These are phyloP conservation scores for Moringa oleifera DNA, from an alignment of 345 rosid species.

Conservation along the genomic window DNA sequence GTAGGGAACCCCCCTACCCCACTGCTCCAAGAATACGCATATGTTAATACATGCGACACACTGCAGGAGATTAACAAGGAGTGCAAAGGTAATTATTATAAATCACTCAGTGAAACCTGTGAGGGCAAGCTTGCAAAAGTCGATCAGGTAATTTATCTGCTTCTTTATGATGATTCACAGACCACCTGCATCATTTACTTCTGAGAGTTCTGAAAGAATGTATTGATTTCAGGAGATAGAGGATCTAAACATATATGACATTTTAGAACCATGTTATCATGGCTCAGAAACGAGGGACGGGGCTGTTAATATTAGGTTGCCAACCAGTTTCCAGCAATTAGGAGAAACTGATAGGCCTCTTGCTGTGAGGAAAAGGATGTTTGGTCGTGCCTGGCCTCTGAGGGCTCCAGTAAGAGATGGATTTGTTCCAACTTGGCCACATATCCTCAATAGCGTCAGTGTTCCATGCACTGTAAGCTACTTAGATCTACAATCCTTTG, in stretches of 20 bases:
- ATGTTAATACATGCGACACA: slow-evolving; percentile 9
- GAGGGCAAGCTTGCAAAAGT: slow-evolving; percentile 40
- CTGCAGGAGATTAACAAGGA: slow-evolving; percentile 53
- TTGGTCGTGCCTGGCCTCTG: slow-evolving; percentile 93
- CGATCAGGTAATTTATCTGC: slow-evolving; percentile 33
- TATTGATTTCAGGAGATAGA: slow-evolving; percentile 35
- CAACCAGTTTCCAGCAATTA: slow-evolving; percentile 53
- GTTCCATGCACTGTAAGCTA: slow-evolving; percentile 66
- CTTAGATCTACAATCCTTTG: neutral
- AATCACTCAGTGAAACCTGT: slow-evolving; percentile 16
- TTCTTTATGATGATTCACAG: slow-evolving; percentile 9
- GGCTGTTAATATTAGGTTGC: slow-evolving; percentile 35
- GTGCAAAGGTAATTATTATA: slow-evolving; percentile 57
- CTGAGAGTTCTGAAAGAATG: neutral
- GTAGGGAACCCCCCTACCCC: neutral
- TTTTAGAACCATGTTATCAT: slow-evolving; percentile 84
- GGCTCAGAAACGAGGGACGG: slow-evolving; percentile 11
- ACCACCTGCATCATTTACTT: neutral
- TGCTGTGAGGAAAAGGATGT: slow-evolving; percentile 74
- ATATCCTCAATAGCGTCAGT: slow-evolving; percentile 34
- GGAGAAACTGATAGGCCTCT: slow-evolving; percentile 64
- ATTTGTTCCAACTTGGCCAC: slow-evolving; percentile 80
- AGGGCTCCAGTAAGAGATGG: slow-evolving; percentile 81
- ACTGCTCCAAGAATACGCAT: neutral
- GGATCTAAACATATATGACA: slow-evolving; percentile 66